phyloP scores from a whole-genome alignment of 2,329 filamentous ascomycete species.

The Venturia asperata region DNA sequence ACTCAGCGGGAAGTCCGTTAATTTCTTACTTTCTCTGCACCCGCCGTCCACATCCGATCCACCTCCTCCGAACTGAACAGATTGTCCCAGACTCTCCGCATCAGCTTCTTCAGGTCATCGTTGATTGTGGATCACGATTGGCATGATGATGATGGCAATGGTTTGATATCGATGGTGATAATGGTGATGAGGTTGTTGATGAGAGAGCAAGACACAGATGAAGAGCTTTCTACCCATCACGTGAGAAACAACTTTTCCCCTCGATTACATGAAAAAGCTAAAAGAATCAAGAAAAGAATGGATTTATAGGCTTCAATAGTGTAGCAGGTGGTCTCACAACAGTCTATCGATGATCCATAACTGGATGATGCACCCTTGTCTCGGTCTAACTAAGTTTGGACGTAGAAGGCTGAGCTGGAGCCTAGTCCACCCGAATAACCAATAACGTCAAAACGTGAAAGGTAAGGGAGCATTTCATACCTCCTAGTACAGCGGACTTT shows the following conservation, averaged over 20 bases:
- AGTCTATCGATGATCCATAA: too few relatives aligned
- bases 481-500: too few relatives aligned
- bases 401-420: not conserved
- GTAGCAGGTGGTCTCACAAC: too few relatives aligned
- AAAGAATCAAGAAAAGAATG: too few relatives aligned
- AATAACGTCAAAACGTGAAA: not conserved
- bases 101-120: not conserved
- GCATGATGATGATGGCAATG: not conserved
- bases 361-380: not conserved
- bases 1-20: not conserved
- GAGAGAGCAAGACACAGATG: too few relatives aligned
- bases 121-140: not conserved
- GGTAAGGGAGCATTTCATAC: not conserved
- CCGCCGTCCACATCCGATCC: not conserved
- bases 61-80: not conserved
- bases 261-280: too few relatives aligned
- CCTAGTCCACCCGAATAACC: not conserved
- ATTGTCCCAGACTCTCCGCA: not conserved
- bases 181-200: too few relatives aligned
- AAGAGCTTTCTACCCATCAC: too few relatives aligned
- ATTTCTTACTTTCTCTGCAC: not conserved
- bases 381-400: not conserved
- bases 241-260: too few relatives aligned
- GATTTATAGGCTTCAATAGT: too few relatives aligned
- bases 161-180: too few relatives aligned